Conservation (phyloP, 176 grass and related monocot species). For the Juncus inflexus region DNA sequence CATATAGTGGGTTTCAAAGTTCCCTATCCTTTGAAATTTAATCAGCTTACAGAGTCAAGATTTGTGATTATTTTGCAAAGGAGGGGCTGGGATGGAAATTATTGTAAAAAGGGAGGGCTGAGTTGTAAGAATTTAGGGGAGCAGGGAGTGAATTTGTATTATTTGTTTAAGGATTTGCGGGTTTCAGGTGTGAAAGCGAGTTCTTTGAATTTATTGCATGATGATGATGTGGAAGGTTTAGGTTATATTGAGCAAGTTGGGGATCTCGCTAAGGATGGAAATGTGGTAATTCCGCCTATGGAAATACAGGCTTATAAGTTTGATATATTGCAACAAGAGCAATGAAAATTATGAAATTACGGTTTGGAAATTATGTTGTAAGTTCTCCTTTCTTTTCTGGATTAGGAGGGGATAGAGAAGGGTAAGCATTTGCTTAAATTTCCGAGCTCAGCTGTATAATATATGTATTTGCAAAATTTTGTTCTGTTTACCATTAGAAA, state of each 20-base stretch:
- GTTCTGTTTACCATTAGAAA: not conserved
- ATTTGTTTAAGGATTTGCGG: slow-evolving; percentile 86
- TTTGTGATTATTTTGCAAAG: slow-evolving; percentile 81
- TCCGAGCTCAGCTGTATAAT: not conserved
- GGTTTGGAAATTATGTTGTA: no score
- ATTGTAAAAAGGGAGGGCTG: slow-evolving; percentile 63
- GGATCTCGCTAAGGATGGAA: slow-evolving; percentile 78
- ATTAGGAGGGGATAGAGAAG: not conserved
- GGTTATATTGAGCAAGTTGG: slow-evolving; percentile 72
- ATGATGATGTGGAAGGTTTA: slow-evolving; percentile 82
- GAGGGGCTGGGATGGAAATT: slow-evolving; percentile 82
- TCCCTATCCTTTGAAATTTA: slow-evolving; percentile 77
- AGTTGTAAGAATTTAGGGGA: slow-evolving; percentile 63
- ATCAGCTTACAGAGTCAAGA: slow-evolving; percentile 42
- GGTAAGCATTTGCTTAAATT: not conserved
- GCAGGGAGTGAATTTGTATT: slow-evolving; percentile 80
- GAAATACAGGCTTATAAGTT: slow-evolving; percentile 96
- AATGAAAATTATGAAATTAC: no score
- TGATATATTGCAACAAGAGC: slow-evolving; percentile 49
- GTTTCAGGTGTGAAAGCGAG: slow-evolving; percentile 77
- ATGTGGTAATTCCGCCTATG: slow-evolving; percentile 88
- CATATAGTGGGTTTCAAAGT: slow-evolving; percentile 91
- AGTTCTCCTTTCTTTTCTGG: no score
- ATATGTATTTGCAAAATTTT: slow-evolving; percentile 22
- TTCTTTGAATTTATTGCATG: slow-evolving; percentile 87